Evolutionary conservation across 306 rosid species (phyloP), one percentile per base, ranked within the genome.

Genomic region (Benincasa hispida): DNA sequence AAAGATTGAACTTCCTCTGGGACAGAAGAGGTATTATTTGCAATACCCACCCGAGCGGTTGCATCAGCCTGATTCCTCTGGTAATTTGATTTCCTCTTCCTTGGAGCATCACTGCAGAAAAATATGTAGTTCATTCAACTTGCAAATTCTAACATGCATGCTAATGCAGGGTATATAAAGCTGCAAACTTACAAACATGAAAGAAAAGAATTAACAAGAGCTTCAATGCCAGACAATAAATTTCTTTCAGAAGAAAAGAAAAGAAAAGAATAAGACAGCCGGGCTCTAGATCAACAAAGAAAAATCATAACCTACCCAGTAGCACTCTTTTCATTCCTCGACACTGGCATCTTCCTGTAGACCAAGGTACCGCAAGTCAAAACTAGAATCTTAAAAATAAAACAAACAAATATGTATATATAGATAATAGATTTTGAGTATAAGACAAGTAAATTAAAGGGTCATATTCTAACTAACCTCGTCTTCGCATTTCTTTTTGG

Each of bases 31-130:
- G 37, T 27, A 32, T 32, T 63, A 27, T n/a, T 73, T 24, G 24
- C 54, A 66, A 34, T 45, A 63, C 8, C 59, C 56, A 32, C 57
- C 63, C 17, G 72, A 55, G 35, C 73, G 65, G 55, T 22, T 18
- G 18, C 53, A 77, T 72, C 77, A 58, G 75, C 35, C 45, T 79
- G 79, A 54, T 78, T 86, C 60, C 67, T 78, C 12, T 35, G 70
- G 79, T 83, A 85, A 81, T 69, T 83, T 18, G 83, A 62, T 50
- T 68, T 87, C 15, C 2, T 76, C 81, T 79, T 85, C 84, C 76
- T 85, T 18, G 61, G 47, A 84, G 28, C 60, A 76, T 72, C 72
- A 62, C 97, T 93, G 90, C 85, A 37, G 54, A 34, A 39, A 39
- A 18, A 30, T 19, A 6, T 19, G 37, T 60, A 58, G n/a, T 25